A percentile compares a stretch with the other conserved stretches of the same genome.
phyloP scores from a whole-genome alignment of 208 protist species.

The Trypanosoma theileri region DNA sequence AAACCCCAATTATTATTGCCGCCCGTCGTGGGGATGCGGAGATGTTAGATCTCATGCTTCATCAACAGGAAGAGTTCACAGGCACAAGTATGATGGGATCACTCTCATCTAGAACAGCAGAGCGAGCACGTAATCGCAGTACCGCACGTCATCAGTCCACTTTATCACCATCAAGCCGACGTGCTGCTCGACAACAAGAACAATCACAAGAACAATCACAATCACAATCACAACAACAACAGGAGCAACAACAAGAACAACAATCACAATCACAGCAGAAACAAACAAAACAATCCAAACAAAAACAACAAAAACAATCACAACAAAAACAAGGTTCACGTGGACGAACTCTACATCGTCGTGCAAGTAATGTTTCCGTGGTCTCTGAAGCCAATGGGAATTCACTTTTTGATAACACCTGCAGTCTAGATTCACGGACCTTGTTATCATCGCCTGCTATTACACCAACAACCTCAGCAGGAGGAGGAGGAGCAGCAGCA shows the following conservation, averaged over 20 bases:
- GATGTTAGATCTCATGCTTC: constrained; percentile 24
- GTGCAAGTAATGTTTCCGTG: no score
- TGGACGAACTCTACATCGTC: no score
- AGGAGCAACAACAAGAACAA: neutral
- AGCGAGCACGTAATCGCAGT: neutral
- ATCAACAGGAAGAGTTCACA: constrained; percentile 20
- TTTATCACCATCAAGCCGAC: neutral
- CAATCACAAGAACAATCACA: neutral
- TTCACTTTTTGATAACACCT: neutral
- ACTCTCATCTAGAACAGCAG: neutral
- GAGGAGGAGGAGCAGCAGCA: neutral
- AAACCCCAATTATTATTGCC: constrained; percentile 68
- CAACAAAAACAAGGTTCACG: neutral
- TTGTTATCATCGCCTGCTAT: no score
- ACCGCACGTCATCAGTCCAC: neutral
- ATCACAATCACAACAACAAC: neutral
- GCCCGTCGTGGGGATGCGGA: constrained; percentile 30
- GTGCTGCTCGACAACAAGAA: neutral
- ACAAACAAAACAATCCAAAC: neutral
- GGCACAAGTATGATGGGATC: neutral
- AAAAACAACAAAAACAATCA: neutral
- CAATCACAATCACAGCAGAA: neutral
- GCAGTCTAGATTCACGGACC: neutral
- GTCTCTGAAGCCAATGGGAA: no score
- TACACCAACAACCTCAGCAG: neutral